phyloP scores from a whole-genome alignment of 2,329 filamentous ascomycete genomes.

The Bisporella sp. region DNA sequence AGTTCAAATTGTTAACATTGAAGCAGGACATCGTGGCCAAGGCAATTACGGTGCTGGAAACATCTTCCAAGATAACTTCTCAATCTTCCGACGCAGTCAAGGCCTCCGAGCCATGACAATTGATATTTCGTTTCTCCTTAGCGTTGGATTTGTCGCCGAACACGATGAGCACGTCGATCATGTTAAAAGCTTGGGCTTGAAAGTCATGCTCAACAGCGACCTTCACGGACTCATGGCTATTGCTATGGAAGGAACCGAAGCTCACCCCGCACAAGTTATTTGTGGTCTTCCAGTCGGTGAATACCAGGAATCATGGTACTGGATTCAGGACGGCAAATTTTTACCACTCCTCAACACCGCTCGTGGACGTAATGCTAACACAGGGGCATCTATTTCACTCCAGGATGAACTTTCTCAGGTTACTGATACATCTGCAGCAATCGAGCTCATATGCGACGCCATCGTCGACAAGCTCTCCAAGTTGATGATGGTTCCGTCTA shows the following conservation, averaged over 20 bases:
- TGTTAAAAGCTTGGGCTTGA: background rate
- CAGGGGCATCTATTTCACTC: background rate
- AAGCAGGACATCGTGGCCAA: conserved; percentile 18
- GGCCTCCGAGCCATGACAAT: background rate
- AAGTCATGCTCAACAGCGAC: conserved; percentile 1
- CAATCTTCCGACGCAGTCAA: background rate
- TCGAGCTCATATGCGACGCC: background rate
- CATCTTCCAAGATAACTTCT: conserved; percentile 15
- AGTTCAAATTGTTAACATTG: too few relatives aligned
- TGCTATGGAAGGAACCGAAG: background rate
- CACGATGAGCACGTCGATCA: background rate
- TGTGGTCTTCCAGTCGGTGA: background rate
- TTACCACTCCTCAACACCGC: background rate
- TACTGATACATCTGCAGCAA: background rate
- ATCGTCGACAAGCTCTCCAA: background rate
- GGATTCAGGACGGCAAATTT: conserved; percentile 2
- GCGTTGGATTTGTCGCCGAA: background rate
- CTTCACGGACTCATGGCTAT: background rate
- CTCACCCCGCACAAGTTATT: conserved; percentile 1
- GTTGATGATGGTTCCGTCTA: background rate
- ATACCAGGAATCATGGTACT: background rate
- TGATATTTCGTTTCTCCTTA: background rate
- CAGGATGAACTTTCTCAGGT: background rate
- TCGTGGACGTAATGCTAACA: background rate
- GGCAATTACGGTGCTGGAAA: conserved; percentile 27